Evolutionary conservation across 2,329 filamentous ascomycete species (phyloP), one percentile per base, ranked within the genome.

Genomic region (Dactylellina parvicollis): DNA sequence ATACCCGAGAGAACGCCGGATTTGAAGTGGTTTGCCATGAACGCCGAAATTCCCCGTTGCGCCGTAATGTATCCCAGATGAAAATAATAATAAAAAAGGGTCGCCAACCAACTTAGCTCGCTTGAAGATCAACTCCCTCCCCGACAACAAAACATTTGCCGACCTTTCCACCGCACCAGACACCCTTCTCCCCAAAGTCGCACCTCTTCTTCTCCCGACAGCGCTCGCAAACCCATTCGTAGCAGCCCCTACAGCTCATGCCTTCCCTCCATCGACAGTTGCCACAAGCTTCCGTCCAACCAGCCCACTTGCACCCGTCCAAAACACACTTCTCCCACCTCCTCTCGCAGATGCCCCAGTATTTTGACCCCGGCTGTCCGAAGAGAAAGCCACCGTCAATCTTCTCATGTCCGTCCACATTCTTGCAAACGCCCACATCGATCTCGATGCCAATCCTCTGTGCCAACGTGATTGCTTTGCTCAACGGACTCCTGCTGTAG

Each of bases 381-480:
- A 59, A 26, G 14, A 50, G 22, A 14, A 22, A 49, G 4, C 20
- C 36, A 3, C 32, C 4, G 32, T 54, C 34, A 12, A 60, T 44
- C 12, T 54, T 69, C 5, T 12, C 38, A 24, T 73, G 69, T 3
- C 42, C 69, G 4, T 14, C 16, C 16, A 36, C 40, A 32, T 73
- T 73, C 47, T 66, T 73, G 20, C 69, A 73, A 20, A 66, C 57
- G 10, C 46, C 69, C 9, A 73, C 54, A 20, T 73, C 69, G 18
- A 66, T 49, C 2, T 73, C n/a, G 2, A 73, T n/a, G 2, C 69
- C 69, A 16, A 66, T 40, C 22, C 34, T 59, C 12, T 59, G 46
- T 0, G 69, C 69, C 18, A 28, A 49, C n/a, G 24, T 54, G 20
- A 73, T 66, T 0, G 60, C 47, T 20, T 32, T 28, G 2, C 18